Evolutionary conservation across 148 eudicot species (phyloP).

Genomic region (Silene latifolia): DNA sequence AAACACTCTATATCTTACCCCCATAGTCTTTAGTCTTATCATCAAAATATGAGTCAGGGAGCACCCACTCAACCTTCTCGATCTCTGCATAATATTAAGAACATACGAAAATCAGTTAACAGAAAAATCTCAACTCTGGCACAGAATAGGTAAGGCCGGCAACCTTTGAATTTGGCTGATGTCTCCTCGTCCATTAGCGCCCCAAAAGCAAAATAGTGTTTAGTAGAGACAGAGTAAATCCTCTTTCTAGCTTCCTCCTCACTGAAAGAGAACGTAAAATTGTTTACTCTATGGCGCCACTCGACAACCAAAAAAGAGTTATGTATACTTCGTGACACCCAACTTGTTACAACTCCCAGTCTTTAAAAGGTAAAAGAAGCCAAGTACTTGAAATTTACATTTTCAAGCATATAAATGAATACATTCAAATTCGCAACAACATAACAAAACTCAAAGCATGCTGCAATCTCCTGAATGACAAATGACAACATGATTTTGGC

Average conservation of each 20-base stretch:
- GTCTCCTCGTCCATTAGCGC: slow-evolving; percentile 46
- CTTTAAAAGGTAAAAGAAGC: no score
- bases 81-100: slow-evolving; percentile 38
- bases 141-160: background rate
- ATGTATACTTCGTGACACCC: no score
- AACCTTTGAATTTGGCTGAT: slow-evolving; percentile 55
- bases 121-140: background rate
- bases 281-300: no score
- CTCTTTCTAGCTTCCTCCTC: slow-evolving; percentile 67
- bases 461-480: no score
- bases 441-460: no score
- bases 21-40: slow-evolving; percentile 55
- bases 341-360: background rate
- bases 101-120: no score
- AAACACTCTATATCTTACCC: slow-evolving; percentile 30
- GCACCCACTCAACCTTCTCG: slow-evolving; percentile 61
- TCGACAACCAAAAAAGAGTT: no score
- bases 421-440: no score
- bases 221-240: slow-evolving; percentile 70
- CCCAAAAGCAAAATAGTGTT: slow-evolving; percentile 61
- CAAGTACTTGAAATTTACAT: no score
- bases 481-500: no score
- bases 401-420: no score
- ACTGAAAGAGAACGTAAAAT: slow-evolving; percentile 26
- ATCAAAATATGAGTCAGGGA: slow-evolving; percentile 65